phyloP scores from a whole-genome alignment of 1,284 basidiomycete genomes.

The Leucoagaricus sp. region DNA sequence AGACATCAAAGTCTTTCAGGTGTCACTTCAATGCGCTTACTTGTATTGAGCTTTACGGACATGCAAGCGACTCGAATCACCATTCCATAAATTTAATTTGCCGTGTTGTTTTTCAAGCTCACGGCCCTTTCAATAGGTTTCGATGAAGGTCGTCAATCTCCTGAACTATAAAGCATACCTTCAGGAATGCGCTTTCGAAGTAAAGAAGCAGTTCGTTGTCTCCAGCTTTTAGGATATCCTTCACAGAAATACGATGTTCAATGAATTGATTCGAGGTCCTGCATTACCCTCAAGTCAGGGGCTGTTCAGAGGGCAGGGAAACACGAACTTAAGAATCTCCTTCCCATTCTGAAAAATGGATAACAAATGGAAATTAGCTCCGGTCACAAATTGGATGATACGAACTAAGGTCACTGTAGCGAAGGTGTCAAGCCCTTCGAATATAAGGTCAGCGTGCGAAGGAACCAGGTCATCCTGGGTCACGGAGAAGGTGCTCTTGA shows the following conservation, averaged over 20 bases:
- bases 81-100: slow-evolving; percentile 78
- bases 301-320: neutral
- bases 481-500: slow-evolving; percentile 69
- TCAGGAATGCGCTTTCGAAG: slow-evolving; percentile 77
- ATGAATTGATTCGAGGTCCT: slow-evolving; percentile 77
- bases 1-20: neutral
- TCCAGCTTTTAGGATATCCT: slow-evolving; percentile 54
- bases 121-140: slow-evolving; percentile 56
- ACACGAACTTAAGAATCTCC: slow-evolving; percentile 59
- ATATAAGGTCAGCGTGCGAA: slow-evolving; percentile 70
- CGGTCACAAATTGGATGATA: neutral
- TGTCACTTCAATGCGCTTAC: slow-evolving; percentile 36
- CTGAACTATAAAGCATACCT: too few species aligned
- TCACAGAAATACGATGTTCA: slow-evolving; percentile 61
- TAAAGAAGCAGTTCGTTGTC: slow-evolving; percentile 68
- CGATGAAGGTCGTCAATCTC: too few species aligned
- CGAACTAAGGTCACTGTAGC: slow-evolving; percentile 68
- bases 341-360: slow-evolving; percentile 61
- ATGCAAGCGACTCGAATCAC: slow-evolving; percentile 83
- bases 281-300: neutral
- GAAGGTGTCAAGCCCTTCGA: slow-evolving; percentile 90
- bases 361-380: neutral
- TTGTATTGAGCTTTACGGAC: slow-evolving; percentile 90
- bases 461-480: slow-evolving; percentile 46
- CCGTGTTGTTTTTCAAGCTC: slow-evolving; percentile 62